Percentiles rank a stretch among this genome's conserved stretches.
These are phyloP conservation scores for Pseudogymnoascus sp. DNA, from an alignment of 2,329 filamentous ascomycete genomes.

Conservation along the genomic window DNA sequence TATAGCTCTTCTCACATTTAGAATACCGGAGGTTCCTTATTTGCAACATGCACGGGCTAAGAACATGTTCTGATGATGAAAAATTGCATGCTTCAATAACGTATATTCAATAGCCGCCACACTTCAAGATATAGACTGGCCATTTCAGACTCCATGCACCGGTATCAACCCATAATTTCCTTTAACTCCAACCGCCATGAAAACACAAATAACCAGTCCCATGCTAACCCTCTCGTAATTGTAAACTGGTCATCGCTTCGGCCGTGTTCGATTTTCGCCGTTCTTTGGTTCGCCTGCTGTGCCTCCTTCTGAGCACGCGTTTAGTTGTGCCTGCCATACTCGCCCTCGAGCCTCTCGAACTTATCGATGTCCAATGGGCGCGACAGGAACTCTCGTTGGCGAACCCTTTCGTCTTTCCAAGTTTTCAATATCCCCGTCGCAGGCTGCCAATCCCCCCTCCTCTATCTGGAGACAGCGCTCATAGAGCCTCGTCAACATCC, in stretches of 20 bases:
- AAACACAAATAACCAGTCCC: not conserved
- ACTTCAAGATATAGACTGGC: not conserved
- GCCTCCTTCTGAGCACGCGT: not conserved
- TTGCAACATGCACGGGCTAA: not conserved
- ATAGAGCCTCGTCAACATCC: conserved; percentile 2
- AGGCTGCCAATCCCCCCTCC: not conserved
- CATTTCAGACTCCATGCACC: conserved; percentile 2
- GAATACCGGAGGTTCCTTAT: not conserved
- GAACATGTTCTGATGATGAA: not conserved
- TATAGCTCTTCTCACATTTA: not conserved
- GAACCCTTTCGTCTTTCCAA: not conserved
- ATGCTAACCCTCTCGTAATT: not conserved
- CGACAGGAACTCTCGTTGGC: not conserved
- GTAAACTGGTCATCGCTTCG: not conserved
- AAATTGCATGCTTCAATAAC: not conserved
- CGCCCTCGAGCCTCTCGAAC: not conserved
- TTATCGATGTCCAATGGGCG: not conserved
- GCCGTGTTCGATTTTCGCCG: not conserved
- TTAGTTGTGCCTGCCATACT: not conserved
- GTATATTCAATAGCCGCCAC: not conserved
- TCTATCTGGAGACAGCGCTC: not conserved
- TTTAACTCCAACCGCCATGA: not conserved
- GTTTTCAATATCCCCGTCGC: not conserved
- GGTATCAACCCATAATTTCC: not conserved
- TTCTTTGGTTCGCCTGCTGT: not conserved